phyloP scores from a whole-genome alignment of 768 basidiomycete genomes.

The Lentinula guzmanii region DNA sequence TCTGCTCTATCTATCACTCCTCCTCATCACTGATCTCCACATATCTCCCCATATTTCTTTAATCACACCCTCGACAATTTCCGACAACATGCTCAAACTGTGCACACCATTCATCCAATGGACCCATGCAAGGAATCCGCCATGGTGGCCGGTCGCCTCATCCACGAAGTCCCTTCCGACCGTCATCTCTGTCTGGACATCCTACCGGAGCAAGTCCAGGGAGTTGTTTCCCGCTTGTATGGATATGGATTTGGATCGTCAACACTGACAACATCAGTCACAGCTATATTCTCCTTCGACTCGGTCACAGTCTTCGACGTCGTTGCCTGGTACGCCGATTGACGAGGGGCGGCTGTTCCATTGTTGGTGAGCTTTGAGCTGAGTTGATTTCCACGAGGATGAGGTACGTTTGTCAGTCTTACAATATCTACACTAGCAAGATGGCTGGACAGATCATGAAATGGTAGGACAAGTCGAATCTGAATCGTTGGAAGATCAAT shows the following conservation, averaged over 20 bases:
- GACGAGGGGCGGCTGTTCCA: slow-evolving; percentile 24
- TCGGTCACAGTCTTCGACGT: slow-evolving; percentile 22
- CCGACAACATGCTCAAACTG: slow-evolving; percentile 94
- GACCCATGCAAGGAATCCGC: neutral
- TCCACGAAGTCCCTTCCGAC: neutral
- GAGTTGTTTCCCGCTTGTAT: neutral
- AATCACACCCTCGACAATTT: slow-evolving; percentile 83
- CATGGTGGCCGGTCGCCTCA: neutral
- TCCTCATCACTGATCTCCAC: neutral
- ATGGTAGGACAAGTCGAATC: no score
- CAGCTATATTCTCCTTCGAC: slow-evolving; percentile 13
- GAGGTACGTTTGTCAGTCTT: slow-evolving; percentile 24
- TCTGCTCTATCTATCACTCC: neutral
- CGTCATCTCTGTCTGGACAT: neutral
- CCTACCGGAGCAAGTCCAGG: neutral
- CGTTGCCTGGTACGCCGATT: slow-evolving; percentile 32
- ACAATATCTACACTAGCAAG: no score
- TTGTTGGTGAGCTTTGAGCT: no score
- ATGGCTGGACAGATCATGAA: no score
- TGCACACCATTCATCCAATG: slow-evolving; percentile 40
- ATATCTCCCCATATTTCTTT: neutral
- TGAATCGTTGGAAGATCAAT: no score
- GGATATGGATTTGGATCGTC: neutral
- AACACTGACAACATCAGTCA: slow-evolving; percentile 7
- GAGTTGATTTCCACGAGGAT: slow-evolving; percentile 29